Evolutionary conservation across 106 monocot genomes (phyloP), one percentile per base, ranked within the genome.

Genomic region (Dioscorea alata): DNA sequence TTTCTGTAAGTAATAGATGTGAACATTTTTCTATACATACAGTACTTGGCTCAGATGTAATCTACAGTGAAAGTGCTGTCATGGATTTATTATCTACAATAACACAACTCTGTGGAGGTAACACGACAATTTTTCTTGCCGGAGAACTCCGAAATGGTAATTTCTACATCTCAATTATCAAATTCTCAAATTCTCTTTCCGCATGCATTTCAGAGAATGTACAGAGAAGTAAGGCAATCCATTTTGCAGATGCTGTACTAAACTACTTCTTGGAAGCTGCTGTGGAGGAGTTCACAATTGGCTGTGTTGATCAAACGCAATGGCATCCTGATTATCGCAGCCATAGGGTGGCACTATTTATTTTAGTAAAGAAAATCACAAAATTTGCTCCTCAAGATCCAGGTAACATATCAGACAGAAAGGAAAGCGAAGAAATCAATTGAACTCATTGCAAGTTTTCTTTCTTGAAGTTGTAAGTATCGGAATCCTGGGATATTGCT

Each of bases 41-140:
- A 92, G 97, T 99, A 19, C 66, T 99, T 50, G 97, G 92, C 16
- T 99, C 92, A 13, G 97, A 92, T 78, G 89, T 99, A 19, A 83
- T 99, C 25, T 99, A 99, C 73, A 90, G 87, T 57, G 97, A 99
- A 72, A 78, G 23, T 56, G 87, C 92, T 35, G 92, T 87, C 10
- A 49, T 50, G 28, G 90, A 92, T 78, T 76, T 99, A 49, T 48
- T 92, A 16, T 61, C 60, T 28, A 99, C 97, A 24, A 58, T 99
- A 49, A 83, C 64, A 6, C 78, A 79, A 35, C 87, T 99, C 35
- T 83, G 73, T 42, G 83, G 83, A 56, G 52, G 20, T 22, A 74
- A 81, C 60, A 92, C 97, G 24, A 99, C 97, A 53, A 83, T 92
- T 57, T 81, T 99, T 22, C 78, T 99, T 8, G 66, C 97, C 2